Conservation (phyloP, 1,284 basidiomycete species). For the Leccinum huronense region DNA sequence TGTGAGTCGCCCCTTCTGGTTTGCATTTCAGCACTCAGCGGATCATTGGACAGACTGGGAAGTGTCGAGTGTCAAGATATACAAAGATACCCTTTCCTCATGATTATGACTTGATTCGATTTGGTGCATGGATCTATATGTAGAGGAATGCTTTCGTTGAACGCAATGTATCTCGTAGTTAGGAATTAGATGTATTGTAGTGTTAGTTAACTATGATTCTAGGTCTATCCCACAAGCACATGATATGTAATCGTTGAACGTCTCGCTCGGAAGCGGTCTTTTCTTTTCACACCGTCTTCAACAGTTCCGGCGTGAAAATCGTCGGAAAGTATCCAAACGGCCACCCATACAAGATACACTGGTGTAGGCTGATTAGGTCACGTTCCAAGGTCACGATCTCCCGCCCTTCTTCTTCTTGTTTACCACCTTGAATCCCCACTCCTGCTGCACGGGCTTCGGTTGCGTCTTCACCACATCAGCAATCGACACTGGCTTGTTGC, state of each 20-base stretch:
- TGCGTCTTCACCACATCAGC: conserved; percentile 88
- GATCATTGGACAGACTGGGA: conserved; percentile 58
- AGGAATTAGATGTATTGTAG: conserved; percentile 25
- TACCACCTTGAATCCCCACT: conserved; percentile 89
- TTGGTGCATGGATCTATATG: conserved; percentile 14
- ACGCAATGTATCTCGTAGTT: conserved; percentile 20
- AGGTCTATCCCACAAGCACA: not conserved
- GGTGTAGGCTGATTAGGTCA: conserved; percentile 2
- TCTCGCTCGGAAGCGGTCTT: not conserved
- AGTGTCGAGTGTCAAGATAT: conserved; percentile 68
- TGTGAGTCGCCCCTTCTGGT: conserved; percentile 52
- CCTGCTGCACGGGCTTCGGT: conserved; percentile 72
- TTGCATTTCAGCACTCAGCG: conserved; percentile 11
- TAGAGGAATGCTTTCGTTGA: conserved; percentile 15
- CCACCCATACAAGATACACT: conserved; percentile 19
- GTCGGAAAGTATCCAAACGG: conserved; percentile 28
- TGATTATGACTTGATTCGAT: conserved; percentile 14
- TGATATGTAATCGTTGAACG: not conserved
- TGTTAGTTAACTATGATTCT: conserved; percentile 15
- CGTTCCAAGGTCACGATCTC: conserved; percentile 32
- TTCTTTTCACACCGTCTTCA: not conserved
- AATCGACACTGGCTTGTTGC: conserved; percentile 64
- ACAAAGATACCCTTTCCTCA: conserved; percentile 39
- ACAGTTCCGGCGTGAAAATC: conserved; percentile 4
- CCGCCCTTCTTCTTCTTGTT: conserved; percentile 92